Conservation (phyloP, 1,284 basidiomycete species). For the Ustilago cynodontis region DNA sequence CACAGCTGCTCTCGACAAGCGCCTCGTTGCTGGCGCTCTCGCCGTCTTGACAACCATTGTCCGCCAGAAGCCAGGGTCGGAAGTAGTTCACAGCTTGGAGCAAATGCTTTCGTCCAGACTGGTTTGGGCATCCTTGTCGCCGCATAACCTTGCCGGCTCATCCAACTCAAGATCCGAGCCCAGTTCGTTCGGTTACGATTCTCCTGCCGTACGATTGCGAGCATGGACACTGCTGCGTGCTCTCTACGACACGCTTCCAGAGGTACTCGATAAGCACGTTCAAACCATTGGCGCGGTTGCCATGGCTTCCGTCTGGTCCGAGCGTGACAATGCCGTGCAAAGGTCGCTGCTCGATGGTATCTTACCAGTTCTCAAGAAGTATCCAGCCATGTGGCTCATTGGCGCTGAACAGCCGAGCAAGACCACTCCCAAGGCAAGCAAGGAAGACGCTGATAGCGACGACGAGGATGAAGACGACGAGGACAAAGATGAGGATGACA, state of each 20-base stretch:
- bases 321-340: conserved; percentile 60
- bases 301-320: conserved; percentile 61
- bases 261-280: conserved; percentile 40
- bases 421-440: neutral
- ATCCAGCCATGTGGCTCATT: conserved; percentile 67
- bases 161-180: conserved; percentile 6
- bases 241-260: conserved; percentile 22
- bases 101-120: conserved; percentile 45
- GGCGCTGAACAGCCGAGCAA: neutral
- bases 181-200: conserved; percentile 50
- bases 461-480: conserved; percentile 36
- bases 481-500: conserved; percentile 32
- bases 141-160: conserved; percentile 24
- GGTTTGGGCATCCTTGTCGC: conserved; percentile 55
- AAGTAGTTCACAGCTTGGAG: conserved; percentile 36
- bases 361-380: conserved; percentile 55
- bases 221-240: conserved; percentile 57
- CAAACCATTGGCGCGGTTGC: conserved; percentile 46
- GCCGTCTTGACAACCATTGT: conserved; percentile 53
- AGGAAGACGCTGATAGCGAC: conserved; percentile 11
- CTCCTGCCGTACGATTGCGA: conserved; percentile 53
- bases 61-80: conserved; percentile 11
- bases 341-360: conserved; percentile 55
- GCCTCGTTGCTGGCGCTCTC: conserved; percentile 63
- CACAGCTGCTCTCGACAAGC: conserved; percentile 59